Base-by-base conservation (phyloP, 2,329 filamentous ascomycete genomes). In the Diplodia scrobiculata region DNA sequence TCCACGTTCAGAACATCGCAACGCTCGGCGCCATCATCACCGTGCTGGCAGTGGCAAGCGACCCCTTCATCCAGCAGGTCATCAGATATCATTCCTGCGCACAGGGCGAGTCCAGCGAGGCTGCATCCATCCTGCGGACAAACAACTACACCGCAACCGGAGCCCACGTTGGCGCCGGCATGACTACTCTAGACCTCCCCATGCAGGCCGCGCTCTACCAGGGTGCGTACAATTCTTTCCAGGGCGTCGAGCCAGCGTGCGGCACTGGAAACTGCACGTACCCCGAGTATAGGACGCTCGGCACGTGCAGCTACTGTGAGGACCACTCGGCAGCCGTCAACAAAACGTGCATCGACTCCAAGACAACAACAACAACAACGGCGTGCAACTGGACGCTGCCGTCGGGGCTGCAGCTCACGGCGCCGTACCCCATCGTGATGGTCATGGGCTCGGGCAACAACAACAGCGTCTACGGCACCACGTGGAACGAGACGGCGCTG, bases 1-100 rank as follows among this genome's bases (percentile, higher is more conserved):
- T 59, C 11, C 54, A 47, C 27, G 19, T 29, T 5, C 34, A 9
- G 36, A 41, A 59, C 13, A 25, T 59, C 2, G 54, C 25, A 47
- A 45, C 54, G 19, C 54, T 59, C 29, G 54, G 54, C 3, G 54
- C 54, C 6, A 21, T 38, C 3, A 59, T 59, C 25, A 59, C 38
- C 9, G 41, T 59, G 19, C 54, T 59, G 25, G 54, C 54, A 11
- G 21, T 32, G 11, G 54, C 54, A 32, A 59, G 54, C 27, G 54
- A 59, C 14, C 54, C 54, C n/a, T 59, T 59, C 21, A 59, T 59
- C 17, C 54, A 59, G 21, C 54, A 59, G 36, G 36, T 59, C 9
- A 47, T 59, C 34, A 59, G 41, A 14, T 59, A 59, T 14, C 54
- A 59, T n/a, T 17, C 19, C 38, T 59, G 54, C n/a, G 7, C 19